A percentile compares a stretch with the other conserved stretches of the same genome.
Evolutionary conservation across 768 basidiomycete species (phyloP).

Genomic region (Suillus subluteus): DNA sequence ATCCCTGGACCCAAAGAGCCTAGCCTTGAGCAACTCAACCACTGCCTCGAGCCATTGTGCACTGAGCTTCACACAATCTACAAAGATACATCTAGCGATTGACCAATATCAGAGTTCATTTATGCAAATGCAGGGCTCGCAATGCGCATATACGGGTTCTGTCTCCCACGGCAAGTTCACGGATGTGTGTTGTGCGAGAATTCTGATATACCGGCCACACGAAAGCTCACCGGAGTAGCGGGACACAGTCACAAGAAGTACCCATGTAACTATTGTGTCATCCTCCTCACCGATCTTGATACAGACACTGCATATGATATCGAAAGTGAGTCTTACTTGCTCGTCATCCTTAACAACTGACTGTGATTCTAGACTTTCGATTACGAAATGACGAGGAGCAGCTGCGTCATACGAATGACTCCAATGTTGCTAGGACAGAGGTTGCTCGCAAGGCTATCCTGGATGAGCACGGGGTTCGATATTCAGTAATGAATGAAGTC

Average conservation of each 20-base stretch:
- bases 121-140: constrained; percentile 10
- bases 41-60: constrained; percentile 36
- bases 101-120: constrained; percentile 15
- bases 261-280: constrained; percentile 31
- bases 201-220: constrained; percentile 5
- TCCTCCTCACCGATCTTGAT: constrained; percentile 25
- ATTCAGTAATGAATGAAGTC: constrained; percentile 27
- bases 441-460: constrained; percentile 13
- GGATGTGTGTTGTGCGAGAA: constrained; percentile 10
- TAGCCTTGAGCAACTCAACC: constrained; percentile 32
- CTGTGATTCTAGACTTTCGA: no score
- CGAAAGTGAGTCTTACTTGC: constrained; percentile 9
- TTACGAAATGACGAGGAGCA: no score
- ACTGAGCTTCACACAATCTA: constrained; percentile 28
- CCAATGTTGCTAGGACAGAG: not conserved
- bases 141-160: constrained; percentile 4
- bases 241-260: constrained; percentile 30
- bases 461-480: constrained; percentile 26
- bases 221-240: constrained; percentile 25
- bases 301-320: constrained; percentile 17
- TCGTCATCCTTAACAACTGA: constrained; percentile 6
- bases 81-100: not conserved
- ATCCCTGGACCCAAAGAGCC: constrained; percentile 42
- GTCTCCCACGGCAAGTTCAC: constrained; percentile 1
- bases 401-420: no score